phyloP scores from a whole-genome alignment of 495 filamentous ascomycete species.

The Lichenothelia convexa region DNA sequence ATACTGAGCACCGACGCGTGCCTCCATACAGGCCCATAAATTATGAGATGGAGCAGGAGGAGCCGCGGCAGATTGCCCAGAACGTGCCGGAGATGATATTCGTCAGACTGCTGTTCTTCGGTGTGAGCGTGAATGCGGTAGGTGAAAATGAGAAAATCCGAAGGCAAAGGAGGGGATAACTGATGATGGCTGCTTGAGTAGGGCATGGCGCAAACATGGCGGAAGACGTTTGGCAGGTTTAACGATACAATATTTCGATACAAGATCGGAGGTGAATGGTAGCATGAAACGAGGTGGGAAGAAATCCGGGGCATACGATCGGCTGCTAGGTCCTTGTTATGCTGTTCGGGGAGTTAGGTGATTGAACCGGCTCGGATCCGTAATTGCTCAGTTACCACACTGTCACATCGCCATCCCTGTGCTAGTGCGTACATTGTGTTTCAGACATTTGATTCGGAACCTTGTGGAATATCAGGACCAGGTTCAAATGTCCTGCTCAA shows the following conservation, averaged over 20 bases:
- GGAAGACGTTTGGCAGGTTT: slow-evolving; percentile 26
- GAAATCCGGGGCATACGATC: too few relatives aligned
- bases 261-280: slow-evolving; percentile 35
- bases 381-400: too few relatives aligned
- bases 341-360: too few relatives aligned
- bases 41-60: slow-evolving; percentile 21
- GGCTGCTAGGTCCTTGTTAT: too few relatives aligned
- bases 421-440: too few relatives aligned
- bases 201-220: slow-evolving; percentile 24
- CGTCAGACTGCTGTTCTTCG: slow-evolving; percentile 33
- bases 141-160: slow-evolving; percentile 8
- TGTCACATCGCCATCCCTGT: too few relatives aligned
- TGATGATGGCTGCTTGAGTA: slow-evolving; percentile 10
- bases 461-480: too few relatives aligned
- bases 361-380: too few relatives aligned
- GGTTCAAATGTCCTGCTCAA: too few relatives aligned
- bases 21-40: slow-evolving; percentile 32
- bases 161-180: not conserved
- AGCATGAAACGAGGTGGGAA: slow-evolving; percentile 4
- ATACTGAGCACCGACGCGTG: slow-evolving; percentile 28
- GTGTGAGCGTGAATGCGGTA: slow-evolving; percentile 34
- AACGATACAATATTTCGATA: slow-evolving; percentile 27
- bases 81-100: slow-evolving; percentile 28
- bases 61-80: slow-evolving; percentile 26
- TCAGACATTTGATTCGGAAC: too few relatives aligned